Percentiles rank a stretch among this genome's conserved stretches.
phyloP scores from a whole-genome alignment of 106 monocot species.

The Posidonia australis region DNA sequence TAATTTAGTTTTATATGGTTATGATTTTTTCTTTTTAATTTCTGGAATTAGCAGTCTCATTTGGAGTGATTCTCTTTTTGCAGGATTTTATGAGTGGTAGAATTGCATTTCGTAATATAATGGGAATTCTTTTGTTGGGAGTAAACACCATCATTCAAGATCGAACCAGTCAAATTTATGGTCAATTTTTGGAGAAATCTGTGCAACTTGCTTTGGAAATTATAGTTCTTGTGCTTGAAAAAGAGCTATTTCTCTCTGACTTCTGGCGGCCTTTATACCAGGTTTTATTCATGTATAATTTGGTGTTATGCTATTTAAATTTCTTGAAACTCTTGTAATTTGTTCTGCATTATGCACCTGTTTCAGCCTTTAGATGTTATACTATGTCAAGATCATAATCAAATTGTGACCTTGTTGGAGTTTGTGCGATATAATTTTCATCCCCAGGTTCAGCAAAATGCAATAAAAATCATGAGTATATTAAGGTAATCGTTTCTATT shows the following conservation, averaged over 20 bases:
- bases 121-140: conserved; percentile 74
- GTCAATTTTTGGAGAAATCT: conserved; percentile 61
- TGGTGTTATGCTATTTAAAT: not conserved
- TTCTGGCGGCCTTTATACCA: conserved; percentile 87
- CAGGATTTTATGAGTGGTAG: conserved; percentile 98
- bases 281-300: conserved; percentile 24
- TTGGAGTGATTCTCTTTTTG: conserved; percentile 1
- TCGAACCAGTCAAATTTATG: conserved; percentile 56
- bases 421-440: conserved; percentile 74
- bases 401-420: conserved; percentile 75
- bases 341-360: conserved; percentile 5
- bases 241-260: conserved; percentile 74
- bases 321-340: not conserved
- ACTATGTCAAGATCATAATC: conserved; percentile 73
- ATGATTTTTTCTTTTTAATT: not conserved
- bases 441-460: conserved; percentile 66
- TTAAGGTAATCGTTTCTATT: conserved; percentile 38
- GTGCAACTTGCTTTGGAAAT: conserved; percentile 75
- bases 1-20: too few species aligned
- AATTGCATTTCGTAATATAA: conserved; percentile 70
- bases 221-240: conserved; percentile 65
- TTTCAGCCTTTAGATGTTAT: conserved; percentile 84
- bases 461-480: conserved; percentile 77
- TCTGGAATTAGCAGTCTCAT: not conserved
- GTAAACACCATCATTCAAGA: conserved; percentile 59